Conservation (phyloP, 495 filamentous ascomycete genomes). For the Apiosordaria backusii region DNA sequence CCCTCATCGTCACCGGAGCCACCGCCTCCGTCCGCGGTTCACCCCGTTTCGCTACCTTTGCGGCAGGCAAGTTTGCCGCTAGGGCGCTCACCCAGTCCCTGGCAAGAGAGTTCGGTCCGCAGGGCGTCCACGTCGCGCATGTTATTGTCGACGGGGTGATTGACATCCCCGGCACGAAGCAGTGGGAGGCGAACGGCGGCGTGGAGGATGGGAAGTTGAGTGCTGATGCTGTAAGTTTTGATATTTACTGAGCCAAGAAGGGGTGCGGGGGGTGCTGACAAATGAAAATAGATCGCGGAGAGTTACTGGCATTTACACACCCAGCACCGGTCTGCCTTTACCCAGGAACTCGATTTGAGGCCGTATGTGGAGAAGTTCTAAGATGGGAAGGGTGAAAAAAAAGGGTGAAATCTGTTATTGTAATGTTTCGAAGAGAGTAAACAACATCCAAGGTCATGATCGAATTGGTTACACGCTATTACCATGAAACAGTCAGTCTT, state of each 20-base stretch:
- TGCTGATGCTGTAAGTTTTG: constrained; percentile 68
- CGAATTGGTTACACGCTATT: background rate
- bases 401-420: background rate
- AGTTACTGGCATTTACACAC: constrained; percentile 84
- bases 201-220: constrained; percentile 69
- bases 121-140: constrained; percentile 86
- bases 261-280: constrained; percentile 13
- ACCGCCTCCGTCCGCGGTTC: constrained; percentile 77
- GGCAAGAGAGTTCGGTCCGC: constrained; percentile 82
- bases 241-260: background rate
- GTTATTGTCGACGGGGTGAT: constrained; percentile 86
- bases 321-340: constrained; percentile 75
- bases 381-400: too few species aligned
- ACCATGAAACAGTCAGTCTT: background rate
- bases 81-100: constrained; percentile 75
- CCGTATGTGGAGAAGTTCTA: constrained; percentile 75
- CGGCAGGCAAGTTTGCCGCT: constrained; percentile 74
- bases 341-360: constrained; percentile 79
- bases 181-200: constrained; percentile 53
- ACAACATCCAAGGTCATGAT: background rate
- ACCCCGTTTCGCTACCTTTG: constrained; percentile 67
- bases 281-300: constrained; percentile 69
- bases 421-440: background rate
- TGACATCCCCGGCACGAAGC: constrained; percentile 71
- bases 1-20: constrained; percentile 84